Conservation (phyloP, 805 yeast genomes). For the Candida ulmi region DNA sequence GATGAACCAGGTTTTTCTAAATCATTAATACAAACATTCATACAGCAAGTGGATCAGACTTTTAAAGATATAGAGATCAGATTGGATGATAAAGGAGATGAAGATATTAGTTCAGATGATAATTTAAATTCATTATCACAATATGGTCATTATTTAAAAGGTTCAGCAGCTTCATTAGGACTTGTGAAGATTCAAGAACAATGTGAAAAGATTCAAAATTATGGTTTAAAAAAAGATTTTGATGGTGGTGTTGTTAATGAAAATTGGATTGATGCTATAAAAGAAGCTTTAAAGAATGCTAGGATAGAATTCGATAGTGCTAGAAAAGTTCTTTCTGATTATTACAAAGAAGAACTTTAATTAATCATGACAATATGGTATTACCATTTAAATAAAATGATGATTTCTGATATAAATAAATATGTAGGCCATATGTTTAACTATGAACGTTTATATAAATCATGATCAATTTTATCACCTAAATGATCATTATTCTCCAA, state of each 20-base stretch:
- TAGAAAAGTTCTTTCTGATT: slow-evolving; percentile 44
- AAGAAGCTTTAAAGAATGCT: slow-evolving; percentile 49
- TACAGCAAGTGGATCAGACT: slow-evolving; percentile 83
- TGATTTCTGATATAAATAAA: not conserved
- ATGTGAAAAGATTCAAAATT: slow-evolving; percentile 91
- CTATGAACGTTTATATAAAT: no score
- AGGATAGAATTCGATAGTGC: slow-evolving; percentile 45
- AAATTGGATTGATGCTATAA: slow-evolving; percentile 32
- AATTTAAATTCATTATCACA: slow-evolving; percentile 54
- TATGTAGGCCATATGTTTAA: no score
- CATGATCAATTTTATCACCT: slow-evolving; percentile 29
- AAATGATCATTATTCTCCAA: slow-evolving; percentile 48
- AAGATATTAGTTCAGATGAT: slow-evolving; percentile 21
- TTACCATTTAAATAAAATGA: not conserved
- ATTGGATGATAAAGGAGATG: slow-evolving; percentile 26
- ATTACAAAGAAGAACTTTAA: slow-evolving; percentile 34
- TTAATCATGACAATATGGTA: no score
- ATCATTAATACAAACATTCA: slow-evolving; percentile 73
- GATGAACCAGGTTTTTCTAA: slow-evolving; percentile 89
- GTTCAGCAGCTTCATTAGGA: slow-evolving; percentile 93
- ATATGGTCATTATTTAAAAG: slow-evolving; percentile 90
- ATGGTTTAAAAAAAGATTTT: slow-evolving; percentile 47
- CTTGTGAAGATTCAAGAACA: slow-evolving; percentile 73
- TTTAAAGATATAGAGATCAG: slow-evolving; percentile 60
- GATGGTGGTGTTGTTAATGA: slow-evolving; percentile 22